A percentile compares a stretch with the other conserved stretches of the same genome.
Evolutionary conservation across 1,139 yeast species (phyloP).

Genomic region (Suhomyces maxii): DNA sequence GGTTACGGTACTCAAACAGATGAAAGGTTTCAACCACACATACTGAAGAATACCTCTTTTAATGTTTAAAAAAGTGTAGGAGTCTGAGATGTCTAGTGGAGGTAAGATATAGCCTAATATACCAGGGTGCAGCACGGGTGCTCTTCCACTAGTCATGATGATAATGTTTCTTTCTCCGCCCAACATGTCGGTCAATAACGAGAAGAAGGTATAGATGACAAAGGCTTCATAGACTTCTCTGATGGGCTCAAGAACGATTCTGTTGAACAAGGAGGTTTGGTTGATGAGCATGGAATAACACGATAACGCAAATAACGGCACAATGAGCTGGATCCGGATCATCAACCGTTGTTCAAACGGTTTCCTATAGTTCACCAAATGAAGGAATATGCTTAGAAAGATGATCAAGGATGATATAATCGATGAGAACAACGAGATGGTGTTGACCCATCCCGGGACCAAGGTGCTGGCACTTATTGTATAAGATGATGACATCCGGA

Average conservation of each 20-base stretch:
- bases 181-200: conserved; percentile 74
- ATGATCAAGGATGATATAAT: conserved; percentile 36
- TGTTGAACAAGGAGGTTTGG: conserved; percentile 35
- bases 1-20: conserved; percentile 58
- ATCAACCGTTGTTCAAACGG: conserved; percentile 87
- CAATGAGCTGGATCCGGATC: conserved; percentile 73
- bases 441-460: conserved; percentile 37
- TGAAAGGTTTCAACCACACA: conserved; percentile 89
- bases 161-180: conserved; percentile 93
- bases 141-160: conserved; percentile 68
- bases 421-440: conserved; percentile 36
- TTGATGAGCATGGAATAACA: conserved; percentile 55
- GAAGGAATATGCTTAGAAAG: conserved; percentile 31
- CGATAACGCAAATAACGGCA: conserved; percentile 56
- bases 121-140: conserved; percentile 74
- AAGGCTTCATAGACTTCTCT: conserved; percentile 94
- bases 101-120: conserved; percentile 49
- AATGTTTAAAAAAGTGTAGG: conserved; percentile 69
- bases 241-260: conserved; percentile 65
- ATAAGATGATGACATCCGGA: background rate
- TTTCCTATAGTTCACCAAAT: conserved; percentile 68
- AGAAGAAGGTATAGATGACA: conserved; percentile 89
- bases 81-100: conserved; percentile 82
- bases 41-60: conserved; percentile 90
- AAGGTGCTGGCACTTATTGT: conserved; percentile 1